Evolutionary conservation across 352 stramenopile species (phyloP).

Genomic region (Stramenopiles sp.): DNA sequence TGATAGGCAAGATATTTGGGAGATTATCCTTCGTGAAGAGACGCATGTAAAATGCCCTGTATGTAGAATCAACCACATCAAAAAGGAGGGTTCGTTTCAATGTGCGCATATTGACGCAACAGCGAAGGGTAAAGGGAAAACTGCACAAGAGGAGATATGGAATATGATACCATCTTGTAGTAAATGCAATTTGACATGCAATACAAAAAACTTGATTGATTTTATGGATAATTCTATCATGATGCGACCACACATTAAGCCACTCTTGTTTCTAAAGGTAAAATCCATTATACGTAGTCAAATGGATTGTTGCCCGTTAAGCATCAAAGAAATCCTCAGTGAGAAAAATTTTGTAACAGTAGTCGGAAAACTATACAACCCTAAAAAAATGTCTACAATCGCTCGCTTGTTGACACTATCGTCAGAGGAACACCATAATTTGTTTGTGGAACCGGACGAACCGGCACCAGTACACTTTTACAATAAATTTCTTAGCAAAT

Average conservation of each 20-base stretch:
- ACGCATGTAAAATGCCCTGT: not conserved
- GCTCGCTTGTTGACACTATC: not conserved
- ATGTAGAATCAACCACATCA: not conserved
- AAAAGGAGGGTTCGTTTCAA: not conserved
- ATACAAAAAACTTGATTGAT: slow-evolving; percentile 1
- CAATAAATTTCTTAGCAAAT: not conserved
- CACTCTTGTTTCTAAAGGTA: not conserved
- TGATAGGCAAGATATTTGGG: not conserved
- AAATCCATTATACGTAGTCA: not conserved
- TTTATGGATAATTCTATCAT: not conserved
- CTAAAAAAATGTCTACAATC: not conserved
- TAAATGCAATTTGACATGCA: not conserved
- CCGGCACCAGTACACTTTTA: not conserved
- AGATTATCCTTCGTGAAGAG: not conserved
- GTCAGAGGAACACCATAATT: not conserved
- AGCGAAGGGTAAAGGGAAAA: not conserved
- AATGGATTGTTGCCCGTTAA: not conserved
- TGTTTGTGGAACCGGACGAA: not conserved
- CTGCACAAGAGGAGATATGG: not conserved
- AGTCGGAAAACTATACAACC: not conserved
- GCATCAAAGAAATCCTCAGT: not conserved
- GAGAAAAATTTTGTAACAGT: not conserved
- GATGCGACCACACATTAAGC: not conserved
- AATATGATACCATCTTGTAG: not conserved
- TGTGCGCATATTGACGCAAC: not conserved